phyloP scores from a whole-genome alignment of 352 stramenopile genomes.

The Phytopythium ostracodes region DNA sequence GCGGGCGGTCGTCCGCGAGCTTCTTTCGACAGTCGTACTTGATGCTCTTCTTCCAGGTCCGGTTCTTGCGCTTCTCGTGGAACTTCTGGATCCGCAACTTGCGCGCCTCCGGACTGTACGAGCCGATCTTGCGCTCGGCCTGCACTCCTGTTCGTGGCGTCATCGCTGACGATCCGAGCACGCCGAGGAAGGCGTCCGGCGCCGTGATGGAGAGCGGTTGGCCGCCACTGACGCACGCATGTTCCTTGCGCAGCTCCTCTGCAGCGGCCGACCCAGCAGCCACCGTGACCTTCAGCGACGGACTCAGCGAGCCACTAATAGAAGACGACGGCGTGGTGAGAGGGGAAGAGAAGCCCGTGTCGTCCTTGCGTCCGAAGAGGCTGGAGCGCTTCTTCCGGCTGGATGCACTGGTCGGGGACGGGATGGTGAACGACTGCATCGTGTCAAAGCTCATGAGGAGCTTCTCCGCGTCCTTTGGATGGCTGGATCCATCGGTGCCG shows the following conservation, averaged over 20 bases:
- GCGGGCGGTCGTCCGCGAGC: conserved; percentile 93
- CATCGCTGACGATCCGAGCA: conserved; percentile 34
- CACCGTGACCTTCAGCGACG: conserved; percentile 31
- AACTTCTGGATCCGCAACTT: conserved; percentile 95
- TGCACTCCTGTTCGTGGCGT: conserved; percentile 13
- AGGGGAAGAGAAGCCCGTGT: conserved; percentile 12
- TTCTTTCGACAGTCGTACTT: conserved; percentile 99
- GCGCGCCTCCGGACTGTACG: conserved; percentile 93
- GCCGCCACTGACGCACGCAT: conserved; percentile 16
- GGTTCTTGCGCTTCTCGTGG: conserved; percentile 95
- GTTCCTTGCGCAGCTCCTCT: conserved; percentile 39
- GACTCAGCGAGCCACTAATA: conserved; percentile 2
- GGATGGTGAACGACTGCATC: conserved; percentile 77
- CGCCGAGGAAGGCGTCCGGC: conserved; percentile 34
- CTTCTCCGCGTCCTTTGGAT: conserved; percentile 61
- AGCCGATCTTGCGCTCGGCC: conserved; percentile 84
- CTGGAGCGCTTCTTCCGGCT: conserved; percentile 42
- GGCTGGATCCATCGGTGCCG: conserved; percentile 32
- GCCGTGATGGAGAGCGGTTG: conserved; percentile 26
- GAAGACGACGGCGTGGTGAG: neutral
- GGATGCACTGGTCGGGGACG: conserved; percentile 64
- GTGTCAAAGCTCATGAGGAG: conserved; percentile 88
- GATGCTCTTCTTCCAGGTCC: conserved; percentile 98
- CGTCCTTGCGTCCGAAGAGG: conserved; percentile 35
- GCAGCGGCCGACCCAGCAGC: conserved; percentile 15